Base-by-base conservation (phyloP, 768 basidiomycete genomes). In the Filobasidium wieringae region DNA sequence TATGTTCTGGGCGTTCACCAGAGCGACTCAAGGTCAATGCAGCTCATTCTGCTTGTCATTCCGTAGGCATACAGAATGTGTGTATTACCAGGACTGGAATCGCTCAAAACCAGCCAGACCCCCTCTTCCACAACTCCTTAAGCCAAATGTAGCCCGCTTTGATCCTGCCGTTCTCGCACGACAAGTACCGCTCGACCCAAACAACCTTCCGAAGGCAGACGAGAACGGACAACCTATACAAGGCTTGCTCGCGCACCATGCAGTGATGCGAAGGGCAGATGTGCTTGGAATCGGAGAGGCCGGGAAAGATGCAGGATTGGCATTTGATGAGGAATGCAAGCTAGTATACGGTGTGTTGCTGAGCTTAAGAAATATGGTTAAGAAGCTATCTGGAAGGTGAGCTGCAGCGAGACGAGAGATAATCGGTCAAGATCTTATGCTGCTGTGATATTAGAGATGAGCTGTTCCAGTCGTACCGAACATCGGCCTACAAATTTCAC, bases 271-370 rank as follows among this genome's bases (percentile, higher is more conserved):
- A 31, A n/a, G 47, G 8, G 51, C 22, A 12, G 51, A 43, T 17
- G 37, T 31, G n/a, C 26, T 39, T 5, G 34, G 26, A 29, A 33
- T 12, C 8, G 55, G 41, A 15, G 53, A 36, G 19, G 54, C 30
- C 22, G 36, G 51, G 19, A 57, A 54, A 26, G 45, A 54, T 37
- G 33, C 34, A 29, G 82, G 80, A 17, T 77, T 99, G 19, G 78
- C 93, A 6, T 97, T 99, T 65, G 95, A 99, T 68, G 95, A 99
- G 72, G 93, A 99, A 73, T 85, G 85, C 0, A 99, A 99, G 71
- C 80, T 99, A 60, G 92, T 99, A 0, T 99, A 97, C 71, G 95
- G 95, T 56, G 88, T 99, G 54, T 79, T 97, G 14, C 77, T 96
- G 40, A 91, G 88, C 7, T 70, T 99, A 65, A 77, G 89, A 55